Base-by-base conservation (phyloP, 805 yeast species). In the Candida ulmi region DNA sequence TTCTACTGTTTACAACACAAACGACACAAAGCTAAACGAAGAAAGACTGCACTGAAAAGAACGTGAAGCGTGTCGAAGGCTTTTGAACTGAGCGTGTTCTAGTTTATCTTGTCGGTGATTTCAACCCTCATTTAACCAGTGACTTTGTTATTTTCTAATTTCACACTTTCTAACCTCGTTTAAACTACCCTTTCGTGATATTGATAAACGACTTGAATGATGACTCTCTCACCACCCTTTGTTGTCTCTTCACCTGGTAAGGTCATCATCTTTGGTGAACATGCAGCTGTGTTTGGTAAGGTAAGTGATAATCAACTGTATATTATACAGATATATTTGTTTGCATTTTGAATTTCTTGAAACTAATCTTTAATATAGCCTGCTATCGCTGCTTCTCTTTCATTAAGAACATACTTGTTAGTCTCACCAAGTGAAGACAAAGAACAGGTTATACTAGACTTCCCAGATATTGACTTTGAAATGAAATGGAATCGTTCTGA, bases 241-340 rank as follows among this genome's bases (percentile, higher is more conserved):
- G 62, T 78, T 37, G 86, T 88, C 2, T 85, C 96, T 39, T 93
- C 99, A 1, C 99, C 99, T 0, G 99, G 99, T 4, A 93, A 93
- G 56, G 95, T 88, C 33, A 93, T 93, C 51, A 71, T 93, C 27
- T 93, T 90, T 60, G 99, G 99, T 17, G 99, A 93, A 57, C 99
- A 93, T 56, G 85, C 97, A 8, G 98, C 95, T 2, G 99, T 93
- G 0, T 86, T 85, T 58, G 81, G 85, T 34, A 85, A 79, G 55
- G 74, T 70, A 6, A 12, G n/a, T 15, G 29, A 28, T 33, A 34
- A 29, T 8, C 6, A 19, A 15, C 28, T 13, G 17, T 35, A 40
- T n/a, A 13, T n/a, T 21, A 3, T 36, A 21, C 6, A 9, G n/a
- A n/a, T n/a, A n/a, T n/a, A n/a, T n/a, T n/a, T n/a, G n/a, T n/a